A percentile compares a stretch with the other conserved stretches of the same genome.
Evolutionary conservation across 2,329 filamentous ascomycete genomes (phyloP).

Genomic region (Aspergillus sp.): DNA sequence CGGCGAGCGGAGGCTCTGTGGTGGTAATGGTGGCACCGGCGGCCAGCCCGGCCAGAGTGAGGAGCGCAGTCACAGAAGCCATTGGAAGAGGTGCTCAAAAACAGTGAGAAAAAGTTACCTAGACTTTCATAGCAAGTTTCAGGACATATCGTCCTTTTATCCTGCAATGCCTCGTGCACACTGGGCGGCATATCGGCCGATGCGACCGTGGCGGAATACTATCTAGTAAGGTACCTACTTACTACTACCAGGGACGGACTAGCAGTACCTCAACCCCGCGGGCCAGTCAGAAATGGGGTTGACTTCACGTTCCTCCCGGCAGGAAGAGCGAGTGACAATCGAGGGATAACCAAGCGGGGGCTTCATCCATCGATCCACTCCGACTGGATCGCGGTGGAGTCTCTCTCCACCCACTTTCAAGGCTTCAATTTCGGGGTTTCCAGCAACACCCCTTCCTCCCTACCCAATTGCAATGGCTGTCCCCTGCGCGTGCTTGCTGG

Average conservation of each 20-base stretch:
- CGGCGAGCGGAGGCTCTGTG: not conserved
- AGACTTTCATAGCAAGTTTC: not conserved
- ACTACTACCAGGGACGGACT: too few relatives aligned
- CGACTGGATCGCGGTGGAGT: too few relatives aligned
- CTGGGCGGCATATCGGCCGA: not conserved
- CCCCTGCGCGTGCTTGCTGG: not conserved
- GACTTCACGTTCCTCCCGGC: not conserved
- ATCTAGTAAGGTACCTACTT: too few relatives aligned
- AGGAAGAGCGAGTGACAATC: not conserved
- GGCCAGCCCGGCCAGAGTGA: conserved; percentile 2
- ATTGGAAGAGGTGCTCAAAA: not conserved
- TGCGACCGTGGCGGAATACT: not conserved
- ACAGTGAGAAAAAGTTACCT: not conserved
- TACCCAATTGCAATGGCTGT: not conserved
- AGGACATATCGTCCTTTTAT: not conserved
- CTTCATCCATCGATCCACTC: too few relatives aligned
- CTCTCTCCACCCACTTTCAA: too few relatives aligned
- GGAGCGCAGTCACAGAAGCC: not conserved
- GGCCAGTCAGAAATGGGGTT: not conserved
- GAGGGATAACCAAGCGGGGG: not conserved
- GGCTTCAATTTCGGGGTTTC: too few relatives aligned
- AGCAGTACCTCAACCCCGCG: too few relatives aligned
- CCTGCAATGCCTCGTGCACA: not conserved
- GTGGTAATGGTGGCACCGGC: conserved; percentile 9
- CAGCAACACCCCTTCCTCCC: not conserved